Conservation (phyloP, 2,329 filamentous ascomycete species). For the Ceratocystis destructans region DNA sequence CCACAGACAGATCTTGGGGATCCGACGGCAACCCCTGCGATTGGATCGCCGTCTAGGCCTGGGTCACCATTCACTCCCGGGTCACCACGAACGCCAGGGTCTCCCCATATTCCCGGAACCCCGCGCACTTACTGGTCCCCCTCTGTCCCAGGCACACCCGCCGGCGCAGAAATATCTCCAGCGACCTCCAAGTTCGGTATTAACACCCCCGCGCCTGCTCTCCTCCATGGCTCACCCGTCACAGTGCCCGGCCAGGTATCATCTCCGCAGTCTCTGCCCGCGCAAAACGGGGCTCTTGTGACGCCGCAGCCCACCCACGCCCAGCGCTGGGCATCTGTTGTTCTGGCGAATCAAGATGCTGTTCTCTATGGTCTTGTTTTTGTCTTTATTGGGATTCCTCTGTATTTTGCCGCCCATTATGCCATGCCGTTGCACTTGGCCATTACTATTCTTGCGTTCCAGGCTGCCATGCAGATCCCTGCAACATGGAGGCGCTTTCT, state of each 20-base stretch:
- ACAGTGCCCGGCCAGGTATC: neutral
- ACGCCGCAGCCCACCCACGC: conserved; percentile 33
- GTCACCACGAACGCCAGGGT: neutral
- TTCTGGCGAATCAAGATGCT: conserved; percentile 34
- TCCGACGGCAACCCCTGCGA: neutral
- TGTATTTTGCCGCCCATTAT: conserved; percentile 41
- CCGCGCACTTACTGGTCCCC: neutral
- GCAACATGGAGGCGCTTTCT: conserved; percentile 37
- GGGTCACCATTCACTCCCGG: neutral
- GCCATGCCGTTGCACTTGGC: conserved; percentile 35
- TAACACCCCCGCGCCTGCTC: conserved; percentile 23
- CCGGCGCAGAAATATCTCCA: conserved; percentile 18
- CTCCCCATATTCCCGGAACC: neutral
- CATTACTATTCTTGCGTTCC: conserved; percentile 40
- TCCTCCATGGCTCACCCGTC: conserved; percentile 15
- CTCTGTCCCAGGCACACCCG: conserved; percentile 8
- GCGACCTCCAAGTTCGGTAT: conserved; percentile 20
- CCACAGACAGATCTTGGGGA: conserved; percentile 20
- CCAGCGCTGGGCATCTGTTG: conserved; percentile 36
- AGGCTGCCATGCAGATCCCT: conserved; percentile 36
- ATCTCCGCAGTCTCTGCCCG: conserved; percentile 14
- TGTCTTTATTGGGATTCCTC: conserved; percentile 38
- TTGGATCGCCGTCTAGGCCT: neutral
- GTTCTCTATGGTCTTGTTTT: conserved; percentile 34
- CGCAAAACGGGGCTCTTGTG: conserved; percentile 27